These are phyloP conservation scores for Pichia rugopelliculosa DNA, from an alignment of 805 yeast genomes.

Conservation along the genomic window DNA sequence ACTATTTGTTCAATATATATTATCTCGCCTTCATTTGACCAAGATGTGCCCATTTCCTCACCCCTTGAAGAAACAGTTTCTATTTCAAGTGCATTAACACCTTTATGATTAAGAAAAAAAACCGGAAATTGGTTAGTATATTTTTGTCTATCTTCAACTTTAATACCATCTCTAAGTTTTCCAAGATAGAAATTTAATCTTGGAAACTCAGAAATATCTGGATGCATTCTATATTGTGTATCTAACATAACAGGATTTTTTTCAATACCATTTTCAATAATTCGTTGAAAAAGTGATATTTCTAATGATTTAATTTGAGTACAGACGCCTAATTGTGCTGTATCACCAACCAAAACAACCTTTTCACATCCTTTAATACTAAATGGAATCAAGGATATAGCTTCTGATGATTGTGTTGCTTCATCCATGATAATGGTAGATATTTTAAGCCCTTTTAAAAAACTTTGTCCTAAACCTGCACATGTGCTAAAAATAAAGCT, in stretches of 20 bases:
- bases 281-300: slow-evolving; percentile 60
- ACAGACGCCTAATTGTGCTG: slow-evolving; percentile 61
- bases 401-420: slow-evolving; percentile 67
- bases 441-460: slow-evolving; percentile 39
- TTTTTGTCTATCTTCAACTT: slow-evolving; percentile 40
- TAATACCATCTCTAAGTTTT: slow-evolving; percentile 59
- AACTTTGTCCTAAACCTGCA: slow-evolving; percentile 58
- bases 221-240: slow-evolving; percentile 94
- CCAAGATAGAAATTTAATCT: slow-evolving; percentile 69
- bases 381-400: slow-evolving; percentile 58
- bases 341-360: slow-evolving; percentile 69
- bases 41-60: slow-evolving; percentile 45
- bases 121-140: slow-evolving; percentile 47
- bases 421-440: slow-evolving; percentile 73
- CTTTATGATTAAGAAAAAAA: slow-evolving; percentile 49
- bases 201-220: slow-evolving; percentile 79
- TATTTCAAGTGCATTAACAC: slow-evolving; percentile 34
- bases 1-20: slow-evolving; percentile 37
- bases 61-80: slow-evolving; percentile 36
- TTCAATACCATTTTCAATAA: slow-evolving; percentile 52
- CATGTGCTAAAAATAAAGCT: slow-evolving; percentile 44
- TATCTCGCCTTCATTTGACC: slow-evolving; percentile 47
- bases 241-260: slow-evolving; percentile 57
- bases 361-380: slow-evolving; percentile 58
- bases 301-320: slow-evolving; percentile 59